Base-by-base conservation (phyloP, 805 yeast genomes). In the Saccharomyces jurei region DNA sequence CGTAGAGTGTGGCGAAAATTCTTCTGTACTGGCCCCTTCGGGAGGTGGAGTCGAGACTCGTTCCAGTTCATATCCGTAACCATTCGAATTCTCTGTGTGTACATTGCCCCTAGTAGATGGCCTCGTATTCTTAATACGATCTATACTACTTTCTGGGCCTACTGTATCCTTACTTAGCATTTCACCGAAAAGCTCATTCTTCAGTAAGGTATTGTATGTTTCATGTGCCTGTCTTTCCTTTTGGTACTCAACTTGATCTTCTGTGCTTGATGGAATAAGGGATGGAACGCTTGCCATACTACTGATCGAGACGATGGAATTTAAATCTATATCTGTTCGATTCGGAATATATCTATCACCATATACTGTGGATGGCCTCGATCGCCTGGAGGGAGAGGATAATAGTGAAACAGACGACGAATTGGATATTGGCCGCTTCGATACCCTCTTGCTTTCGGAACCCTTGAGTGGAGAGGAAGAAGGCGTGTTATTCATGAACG, bases 131-230 rank as follows among this genome's bases (percentile, higher is more conserved):
- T 63, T 61, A 25, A 67, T 66, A 46, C 62, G 66, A 31, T 65
- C 69, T n/a, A 70, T 65, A 48, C 63, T 63, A n/a, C 66, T 60
- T 26, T 71, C 73, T 13, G 65, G 63, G 2, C 67, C 65, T 6
- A 63, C 60, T 17, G 66, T 54, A 54, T 63, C 68, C 50, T 60
- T 76, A 4, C 91, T 89, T 3, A 89, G 81, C 57, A 87, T 81
- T 65, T 86, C 94, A 14, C 97, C 98, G 74, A 94, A 94, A 36
- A 94, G 72, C 68, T 94, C 99, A 32, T 95, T 87, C 62, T 87
- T 86, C 50, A 94, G 73, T 1, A 94, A 87, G 0, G 92, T 83
- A 53, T 91, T 84, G 70, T 91, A 94, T 0, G 96, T 88, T 59
- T 86, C 75, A 66, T 88, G 88, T 4, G 97, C 96, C 64, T 88